Base-by-base conservation (phyloP, 2,329 filamentous ascomycete species). In the Fusarium setosum region DNA sequence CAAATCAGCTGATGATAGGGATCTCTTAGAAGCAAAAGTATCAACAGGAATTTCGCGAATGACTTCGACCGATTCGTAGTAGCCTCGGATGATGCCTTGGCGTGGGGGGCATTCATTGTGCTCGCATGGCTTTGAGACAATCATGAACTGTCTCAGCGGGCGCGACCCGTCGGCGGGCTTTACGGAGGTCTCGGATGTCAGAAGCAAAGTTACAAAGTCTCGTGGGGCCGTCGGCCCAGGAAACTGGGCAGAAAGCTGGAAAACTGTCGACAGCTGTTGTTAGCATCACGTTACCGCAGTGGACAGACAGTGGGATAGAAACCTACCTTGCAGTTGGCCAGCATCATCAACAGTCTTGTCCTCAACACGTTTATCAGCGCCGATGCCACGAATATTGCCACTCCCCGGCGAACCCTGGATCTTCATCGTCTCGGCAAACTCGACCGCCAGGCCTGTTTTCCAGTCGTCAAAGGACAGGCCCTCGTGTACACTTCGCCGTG, bases 1-100 rank as follows among this genome's bases (percentile, higher is more conserved):
- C 11, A 78, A 51, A 45, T 80, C 74, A 3, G 70, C 63, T 2
- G 76, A 75, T 3, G 77, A 78, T 6, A 74, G 49, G 2, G 77
- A 79, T 50, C 74, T 67, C 63, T 72, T 78, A 23, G 65, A 62
- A 7, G 63, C 63, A 4, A 79, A 75, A 65, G 81, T 75, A 40
- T 83, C 80, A 10, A 89, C 74, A 1, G 90, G 90, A 13, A 97
- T 86, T 77, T 98, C 94, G 48, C 94, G 85, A 57, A 97, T 94
- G 67, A 97, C 84, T 77, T 98, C 95, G 15, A 97, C 91, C 2
- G 92, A 96, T 80, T 97, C 94, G 71, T 97, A 98, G 65, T 90
- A 85, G 4, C 94, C 95, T 37, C 93, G 86, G 47, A 97, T 92
- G 74, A 90, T 95, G 15, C 92, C 92, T 59, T 86, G 80, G 10